Conservation (phyloP, 257 asterid genomes). For the Coffea canephora region DNA sequence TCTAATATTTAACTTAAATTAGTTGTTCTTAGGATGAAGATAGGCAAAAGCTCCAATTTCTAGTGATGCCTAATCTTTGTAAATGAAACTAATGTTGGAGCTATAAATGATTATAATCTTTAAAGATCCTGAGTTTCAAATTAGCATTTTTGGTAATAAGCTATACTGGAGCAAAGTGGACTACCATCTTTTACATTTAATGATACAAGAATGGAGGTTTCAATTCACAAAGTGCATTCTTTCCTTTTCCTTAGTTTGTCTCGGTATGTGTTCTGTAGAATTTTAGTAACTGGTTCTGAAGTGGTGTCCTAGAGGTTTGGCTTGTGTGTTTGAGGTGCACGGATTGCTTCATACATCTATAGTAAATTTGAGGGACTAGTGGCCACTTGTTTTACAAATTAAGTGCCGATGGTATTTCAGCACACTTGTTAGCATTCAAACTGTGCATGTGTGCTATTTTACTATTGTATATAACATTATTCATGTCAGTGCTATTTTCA, state of each 20-base stretch:
- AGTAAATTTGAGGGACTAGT: conserved; percentile 5
- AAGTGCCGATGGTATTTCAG: not conserved
- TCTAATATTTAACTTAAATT: not conserved
- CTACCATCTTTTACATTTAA: not conserved
- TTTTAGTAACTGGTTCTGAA: not conserved
- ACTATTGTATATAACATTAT: too few species aligned
- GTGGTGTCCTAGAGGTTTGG: not conserved
- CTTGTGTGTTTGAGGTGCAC: not conserved
- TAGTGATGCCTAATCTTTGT: not conserved
- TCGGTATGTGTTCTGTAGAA: not conserved
- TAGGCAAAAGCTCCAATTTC: not conserved
- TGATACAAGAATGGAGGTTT: not conserved
- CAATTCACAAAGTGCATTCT: not conserved
- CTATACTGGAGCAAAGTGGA: not conserved
- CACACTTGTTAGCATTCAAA: not conserved
- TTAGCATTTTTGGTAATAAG: not conserved
- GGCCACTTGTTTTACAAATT: not conserved
- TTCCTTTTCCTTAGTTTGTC: not conserved
- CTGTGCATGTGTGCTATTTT: not conserved
- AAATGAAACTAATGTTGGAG: not conserved
- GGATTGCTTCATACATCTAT: not conserved
- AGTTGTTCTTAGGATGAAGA: not conserved
- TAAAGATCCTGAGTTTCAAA: not conserved
- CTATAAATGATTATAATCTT: not conserved
- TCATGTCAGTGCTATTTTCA: not conserved